A percentile compares a stretch with the other conserved stretches of the same genome.
Evolutionary conservation across 148 eudicot genomes (phyloP).

Genomic region (Bassia scoparia): DNA sequence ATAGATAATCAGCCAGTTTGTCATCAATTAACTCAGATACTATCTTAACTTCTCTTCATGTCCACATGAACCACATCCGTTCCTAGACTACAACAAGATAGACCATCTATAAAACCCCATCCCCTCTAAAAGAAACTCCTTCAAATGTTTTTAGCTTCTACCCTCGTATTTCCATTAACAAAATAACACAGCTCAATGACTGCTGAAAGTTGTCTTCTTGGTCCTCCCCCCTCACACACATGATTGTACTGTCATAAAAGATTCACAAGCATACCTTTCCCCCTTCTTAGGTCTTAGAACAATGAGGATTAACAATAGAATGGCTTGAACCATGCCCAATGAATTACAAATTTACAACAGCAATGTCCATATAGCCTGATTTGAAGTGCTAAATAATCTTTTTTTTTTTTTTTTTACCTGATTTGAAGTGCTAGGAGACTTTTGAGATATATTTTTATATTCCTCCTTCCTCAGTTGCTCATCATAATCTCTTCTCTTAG

Average conservation of each 20-base stretch:
- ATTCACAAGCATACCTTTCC: not conserved
- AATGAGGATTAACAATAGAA: no score
- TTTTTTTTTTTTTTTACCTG: slow-evolving; percentile 60
- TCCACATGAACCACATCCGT: not conserved
- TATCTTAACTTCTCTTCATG: not conserved
- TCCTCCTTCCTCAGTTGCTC: slow-evolving; percentile 91
- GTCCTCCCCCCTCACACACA: no score
- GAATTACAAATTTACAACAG: no score
- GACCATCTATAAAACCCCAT: not conserved
- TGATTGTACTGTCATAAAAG: not conserved
- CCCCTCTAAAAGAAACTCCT: no score
- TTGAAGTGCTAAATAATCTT: no score
- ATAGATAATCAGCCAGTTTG: not conserved
- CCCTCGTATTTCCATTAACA: no score
- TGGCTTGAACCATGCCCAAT: no score
- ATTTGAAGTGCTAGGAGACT: slow-evolving; percentile 67
- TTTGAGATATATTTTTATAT: slow-evolving; percentile 54
- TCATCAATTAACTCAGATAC: not conserved
- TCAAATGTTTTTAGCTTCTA: no score
- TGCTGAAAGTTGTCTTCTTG: not conserved
- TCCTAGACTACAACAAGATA: not conserved
- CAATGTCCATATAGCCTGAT: no score
- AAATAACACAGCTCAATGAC: not conserved
- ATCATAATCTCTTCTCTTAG: slow-evolving; percentile 90
- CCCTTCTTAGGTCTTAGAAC: not conserved